Conservation (phyloP, 306 rosid genomes). For the Glycine latifolia region DNA sequence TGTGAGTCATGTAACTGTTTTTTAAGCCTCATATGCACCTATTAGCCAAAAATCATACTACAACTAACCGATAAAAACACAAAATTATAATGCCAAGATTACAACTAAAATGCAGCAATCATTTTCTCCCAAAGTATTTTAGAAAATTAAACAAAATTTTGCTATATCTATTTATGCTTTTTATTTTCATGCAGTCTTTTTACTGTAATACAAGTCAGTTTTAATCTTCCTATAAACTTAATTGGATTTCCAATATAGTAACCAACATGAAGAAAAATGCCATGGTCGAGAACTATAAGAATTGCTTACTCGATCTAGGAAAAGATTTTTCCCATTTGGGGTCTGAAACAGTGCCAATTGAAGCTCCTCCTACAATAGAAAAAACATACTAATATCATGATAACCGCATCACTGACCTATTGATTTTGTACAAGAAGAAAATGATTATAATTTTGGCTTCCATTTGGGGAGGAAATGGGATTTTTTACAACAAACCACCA, state of each 20-base stretch:
- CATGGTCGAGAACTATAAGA: conserved; percentile 6
- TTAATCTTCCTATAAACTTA: conserved; percentile 3
- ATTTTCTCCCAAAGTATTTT: background rate
- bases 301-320: conserved; percentile 74
- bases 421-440: background rate
- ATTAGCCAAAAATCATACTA: background rate
- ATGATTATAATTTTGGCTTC: background rate
- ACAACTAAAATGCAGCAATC: conserved; percentile 8
- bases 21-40: background rate
- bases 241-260: conserved; percentile 30
- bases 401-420: conserved; percentile 10
- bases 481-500: background rate
- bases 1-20: background rate
- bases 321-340: conserved; percentile 65
- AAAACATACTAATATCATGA: background rate
- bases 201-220: conserved; percentile 6
- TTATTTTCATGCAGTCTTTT: background rate
- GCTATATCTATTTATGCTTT: background rate
- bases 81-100: background rate
- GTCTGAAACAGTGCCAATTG: conserved; percentile 73
- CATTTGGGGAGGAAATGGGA: background rate
- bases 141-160: background rate
- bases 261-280: conserved; percentile 31
- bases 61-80: background rate
- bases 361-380: conserved; percentile 74